These are phyloP conservation scores for Vitis amurensis DNA, from an alignment of 164 flowering plant species.

Conservation along the genomic window DNA sequence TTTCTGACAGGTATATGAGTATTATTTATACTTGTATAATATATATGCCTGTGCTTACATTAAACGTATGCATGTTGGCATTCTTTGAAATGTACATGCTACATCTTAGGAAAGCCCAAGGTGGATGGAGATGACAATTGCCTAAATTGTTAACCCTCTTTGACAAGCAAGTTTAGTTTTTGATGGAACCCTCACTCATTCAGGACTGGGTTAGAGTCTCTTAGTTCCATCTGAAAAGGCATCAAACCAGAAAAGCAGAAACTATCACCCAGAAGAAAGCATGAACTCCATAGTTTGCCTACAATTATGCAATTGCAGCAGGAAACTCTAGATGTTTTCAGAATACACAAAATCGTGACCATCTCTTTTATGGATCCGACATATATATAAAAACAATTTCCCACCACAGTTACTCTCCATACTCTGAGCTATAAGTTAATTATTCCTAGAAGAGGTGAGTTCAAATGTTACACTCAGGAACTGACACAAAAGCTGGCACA, in stretches of 20 bases:
- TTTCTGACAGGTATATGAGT: too few species aligned
- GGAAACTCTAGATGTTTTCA: neutral
- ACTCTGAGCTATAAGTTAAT: too few species aligned
- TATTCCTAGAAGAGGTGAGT: too few species aligned
- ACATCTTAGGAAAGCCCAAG: neutral
- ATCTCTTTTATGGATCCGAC: too few species aligned
- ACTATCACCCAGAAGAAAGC: neutral
- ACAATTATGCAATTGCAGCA: neutral
- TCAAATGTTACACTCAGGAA: too few species aligned
- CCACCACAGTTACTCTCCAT: too few species aligned
- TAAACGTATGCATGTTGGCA: neutral
- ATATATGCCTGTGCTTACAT: too few species aligned
- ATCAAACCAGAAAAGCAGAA: conserved; percentile 2
- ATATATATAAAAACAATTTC: too few species aligned
- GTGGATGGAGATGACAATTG: conserved; percentile 23
- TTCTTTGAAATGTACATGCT: neutral
- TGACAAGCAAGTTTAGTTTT: conserved; percentile 65
- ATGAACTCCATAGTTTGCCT: neutral
- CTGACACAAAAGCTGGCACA: neutral
- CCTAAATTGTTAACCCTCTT: conserved; percentile 76
- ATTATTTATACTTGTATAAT: too few species aligned
- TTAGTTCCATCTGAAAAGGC: conserved; percentile 53
- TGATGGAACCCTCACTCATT: conserved; percentile 81
- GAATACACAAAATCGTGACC: neutral
- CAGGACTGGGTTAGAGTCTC: conserved; percentile 71